Percentiles rank a stretch among this genome's conserved stretches.
Evolutionary conservation across 371 early-diverging fungal genomes (phyloP).

Genomic region (Mucor lusitanicus): DNA sequence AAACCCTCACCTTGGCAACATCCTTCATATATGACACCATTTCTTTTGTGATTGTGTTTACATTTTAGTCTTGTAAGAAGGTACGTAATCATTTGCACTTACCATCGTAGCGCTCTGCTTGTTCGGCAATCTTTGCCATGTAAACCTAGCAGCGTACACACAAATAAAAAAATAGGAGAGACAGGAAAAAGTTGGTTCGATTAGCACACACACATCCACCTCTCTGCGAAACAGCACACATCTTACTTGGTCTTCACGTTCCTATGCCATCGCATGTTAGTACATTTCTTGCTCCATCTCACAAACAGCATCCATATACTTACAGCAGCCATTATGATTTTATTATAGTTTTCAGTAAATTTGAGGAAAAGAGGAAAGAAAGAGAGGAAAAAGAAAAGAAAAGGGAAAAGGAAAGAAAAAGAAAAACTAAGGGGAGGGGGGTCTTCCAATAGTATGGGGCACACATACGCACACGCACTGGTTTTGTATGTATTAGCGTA

Average conservation of each 20-base stretch:
- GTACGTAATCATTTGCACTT: conserved; percentile 3
- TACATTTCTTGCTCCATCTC: neutral
- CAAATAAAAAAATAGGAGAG: neutral
- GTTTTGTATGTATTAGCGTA: too few relatives aligned
- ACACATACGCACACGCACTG: neutral
- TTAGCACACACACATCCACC: neutral
- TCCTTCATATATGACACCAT: conserved; percentile 96
- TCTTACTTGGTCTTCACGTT: conserved; percentile 43
- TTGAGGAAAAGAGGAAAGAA: neutral
- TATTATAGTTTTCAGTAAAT: neutral
- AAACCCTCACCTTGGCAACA: conserved; percentile 58
- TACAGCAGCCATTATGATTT: conserved; percentile 17
- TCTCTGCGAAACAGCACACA: neutral
- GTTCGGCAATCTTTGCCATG: conserved; percentile 99
- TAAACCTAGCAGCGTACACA: conserved; percentile 35
- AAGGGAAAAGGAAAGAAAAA: neutral
- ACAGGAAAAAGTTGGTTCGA: neutral
- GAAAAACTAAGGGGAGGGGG: conserved; percentile 6
- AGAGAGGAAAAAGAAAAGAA: neutral
- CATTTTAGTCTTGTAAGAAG: neutral
- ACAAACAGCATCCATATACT: neutral
- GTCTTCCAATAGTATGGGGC: neutral
- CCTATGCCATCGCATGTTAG: conserved; percentile 21
- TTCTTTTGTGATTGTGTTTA: conserved; percentile 54
- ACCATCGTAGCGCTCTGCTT: conserved; percentile 97